A percentile compares a stretch with the other conserved stretches of the same genome.
Evolutionary conservation across 2,329 filamentous ascomycete genomes (phyloP).

Genomic region (Scolecobasidium constrictum): DNA sequence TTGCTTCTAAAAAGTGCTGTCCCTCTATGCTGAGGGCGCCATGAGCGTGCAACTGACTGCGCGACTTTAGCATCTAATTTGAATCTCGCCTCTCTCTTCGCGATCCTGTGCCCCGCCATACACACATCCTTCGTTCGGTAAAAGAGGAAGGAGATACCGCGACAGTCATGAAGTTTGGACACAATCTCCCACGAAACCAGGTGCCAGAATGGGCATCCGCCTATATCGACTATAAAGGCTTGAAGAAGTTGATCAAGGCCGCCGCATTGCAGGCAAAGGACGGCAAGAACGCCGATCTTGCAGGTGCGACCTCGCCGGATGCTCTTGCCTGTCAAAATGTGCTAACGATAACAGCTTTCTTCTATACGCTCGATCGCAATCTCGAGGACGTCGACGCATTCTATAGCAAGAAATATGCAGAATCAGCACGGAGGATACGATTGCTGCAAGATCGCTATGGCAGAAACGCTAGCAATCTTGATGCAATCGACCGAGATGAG

Average conservation of each 20-base stretch:
- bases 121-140: no score
- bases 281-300: constrained; percentile 73
- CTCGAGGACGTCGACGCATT: constrained; percentile 94
- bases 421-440: constrained; percentile 72
- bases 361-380: constrained; percentile 91
- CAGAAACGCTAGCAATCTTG: constrained; percentile 50
- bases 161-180: constrained; percentile 38
- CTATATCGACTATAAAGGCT: constrained; percentile 81
- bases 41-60: neutral
- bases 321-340: neutral
- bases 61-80: neutral
- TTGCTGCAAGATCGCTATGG: constrained; percentile 84
- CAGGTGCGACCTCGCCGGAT: constrained; percentile 52
- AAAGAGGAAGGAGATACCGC: no score
- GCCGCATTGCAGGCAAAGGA: constrained; percentile 54
- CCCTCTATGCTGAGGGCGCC: neutral
- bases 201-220: constrained; percentile 76
- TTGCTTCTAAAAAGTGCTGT: neutral
- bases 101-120: neutral
- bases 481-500: constrained; percentile 76
- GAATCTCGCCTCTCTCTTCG: neutral
- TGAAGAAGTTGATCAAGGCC: constrained; percentile 93
- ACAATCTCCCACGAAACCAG: constrained; percentile 63
- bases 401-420: constrained; percentile 90
- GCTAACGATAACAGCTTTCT: constrained; percentile 59